phyloP scores from a whole-genome alignment of 1,284 basidiomycete species.

The Tylopilus orsonianus region DNA sequence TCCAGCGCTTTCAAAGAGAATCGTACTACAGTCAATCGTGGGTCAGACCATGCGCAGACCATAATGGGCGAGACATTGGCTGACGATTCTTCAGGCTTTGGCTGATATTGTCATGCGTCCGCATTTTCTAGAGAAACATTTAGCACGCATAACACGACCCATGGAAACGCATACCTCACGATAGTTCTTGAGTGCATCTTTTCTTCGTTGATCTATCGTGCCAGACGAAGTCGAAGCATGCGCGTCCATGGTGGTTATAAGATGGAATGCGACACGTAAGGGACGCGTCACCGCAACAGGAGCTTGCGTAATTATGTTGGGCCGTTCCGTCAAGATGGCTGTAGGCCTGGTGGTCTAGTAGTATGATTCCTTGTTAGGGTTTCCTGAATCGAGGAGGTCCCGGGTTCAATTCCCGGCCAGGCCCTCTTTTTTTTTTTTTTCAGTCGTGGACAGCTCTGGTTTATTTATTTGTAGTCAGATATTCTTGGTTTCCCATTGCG shows the following conservation, averaged over 20 bases:
- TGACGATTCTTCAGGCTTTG: constrained; percentile 84
- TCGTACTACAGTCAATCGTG: constrained; percentile 49
- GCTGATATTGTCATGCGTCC: constrained; percentile 79
- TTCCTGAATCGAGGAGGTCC: constrained; percentile 59
- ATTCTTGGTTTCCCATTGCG: no score
- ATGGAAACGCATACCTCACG: constrained; percentile 49
- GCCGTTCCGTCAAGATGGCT: neutral
- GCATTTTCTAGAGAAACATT: constrained; percentile 75
- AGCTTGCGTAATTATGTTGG: neutral
- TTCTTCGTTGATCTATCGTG: constrained; percentile 58
- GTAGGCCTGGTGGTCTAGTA: constrained; percentile 59
- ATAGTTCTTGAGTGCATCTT: constrained; percentile 66
- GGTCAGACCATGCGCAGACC: constrained; percentile 4
- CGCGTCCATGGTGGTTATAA: constrained; percentile 43
- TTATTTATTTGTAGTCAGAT: no score
- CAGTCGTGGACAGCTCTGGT: no score
- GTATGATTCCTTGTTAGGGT: constrained; percentile 58
- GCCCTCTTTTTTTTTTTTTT: no score
- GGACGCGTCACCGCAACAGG: constrained; percentile 30
- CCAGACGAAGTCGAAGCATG: constrained; percentile 57
- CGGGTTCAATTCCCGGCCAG: constrained; percentile 84
- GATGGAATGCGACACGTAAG: constrained; percentile 9
- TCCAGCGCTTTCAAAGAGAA: constrained; percentile 87
- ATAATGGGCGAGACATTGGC: constrained; percentile 31
- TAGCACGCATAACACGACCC: constrained; percentile 1